A percentile compares a stretch with the other conserved stretches of the same genome.
These are phyloP conservation scores for Pseudovirgaria hyperparasitica DNA, from an alignment of 2,329 filamentous ascomycete species.

Conservation along the genomic window DNA sequence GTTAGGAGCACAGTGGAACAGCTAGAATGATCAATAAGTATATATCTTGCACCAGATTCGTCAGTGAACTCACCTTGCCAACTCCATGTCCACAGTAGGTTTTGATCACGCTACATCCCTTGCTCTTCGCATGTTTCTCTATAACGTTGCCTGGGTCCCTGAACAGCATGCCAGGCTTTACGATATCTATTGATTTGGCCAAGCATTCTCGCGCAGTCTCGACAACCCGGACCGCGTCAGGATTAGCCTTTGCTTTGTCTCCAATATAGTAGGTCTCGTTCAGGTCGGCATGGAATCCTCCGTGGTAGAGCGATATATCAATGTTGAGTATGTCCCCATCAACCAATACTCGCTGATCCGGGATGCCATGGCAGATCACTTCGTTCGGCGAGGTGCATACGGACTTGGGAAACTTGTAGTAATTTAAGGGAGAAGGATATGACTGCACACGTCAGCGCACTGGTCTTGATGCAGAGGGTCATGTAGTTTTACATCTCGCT, in stretches of 20 bases:
- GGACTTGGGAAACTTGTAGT: slow-evolving; percentile 93
- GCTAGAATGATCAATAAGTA: too few species aligned
- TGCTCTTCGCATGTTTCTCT: slow-evolving; percentile 82
- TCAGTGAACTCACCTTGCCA: too few species aligned
- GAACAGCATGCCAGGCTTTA: slow-evolving; percentile 88
- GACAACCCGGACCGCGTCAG: slow-evolving; percentile 79
- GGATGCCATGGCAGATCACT: slow-evolving; percentile 97
- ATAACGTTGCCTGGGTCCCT: slow-evolving; percentile 89
- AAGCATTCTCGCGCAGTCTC: slow-evolving; percentile 83
- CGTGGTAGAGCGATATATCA: slow-evolving; percentile 87
- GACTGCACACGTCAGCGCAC: slow-evolving; percentile 45
- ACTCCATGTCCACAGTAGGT: slow-evolving; percentile 96
- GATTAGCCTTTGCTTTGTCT: slow-evolving; percentile 68
- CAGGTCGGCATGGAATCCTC: slow-evolving; percentile 87
- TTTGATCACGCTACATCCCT: slow-evolving; percentile 79
- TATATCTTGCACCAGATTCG: too few species aligned
- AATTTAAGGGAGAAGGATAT: slow-evolving; percentile 90
- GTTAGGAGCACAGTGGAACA: slow-evolving; percentile 90
- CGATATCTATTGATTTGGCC: slow-evolving; percentile 77
- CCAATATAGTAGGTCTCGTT: slow-evolving; percentile 99
- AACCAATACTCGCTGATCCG: slow-evolving; percentile 71
- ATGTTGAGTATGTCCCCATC: slow-evolving; percentile 97
- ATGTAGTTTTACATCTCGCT: slow-evolving; percentile 60
- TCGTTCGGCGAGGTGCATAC: slow-evolving; percentile 95
- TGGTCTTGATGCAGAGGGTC: neutral